Evolutionary conservation across 495 filamentous ascomycete genomes (phyloP), one percentile per base, ranked within the genome.

Genomic region (Ascodesmis nigricans): DNA sequence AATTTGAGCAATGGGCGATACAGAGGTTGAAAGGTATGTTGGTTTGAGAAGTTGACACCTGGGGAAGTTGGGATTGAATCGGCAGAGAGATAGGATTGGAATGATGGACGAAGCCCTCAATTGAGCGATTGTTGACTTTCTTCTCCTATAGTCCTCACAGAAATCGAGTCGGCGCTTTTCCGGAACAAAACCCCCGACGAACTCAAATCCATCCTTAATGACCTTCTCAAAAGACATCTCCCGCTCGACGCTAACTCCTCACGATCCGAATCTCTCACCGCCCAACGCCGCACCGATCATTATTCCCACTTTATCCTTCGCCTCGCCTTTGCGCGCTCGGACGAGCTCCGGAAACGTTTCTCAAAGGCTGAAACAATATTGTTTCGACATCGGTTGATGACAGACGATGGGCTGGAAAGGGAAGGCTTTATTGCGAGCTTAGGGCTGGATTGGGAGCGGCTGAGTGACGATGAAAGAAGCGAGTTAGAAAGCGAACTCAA

Each of bases 1-100:
- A 95, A 47, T 99, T 99, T 49, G 90, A 99, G 49, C 78, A 91
- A 66, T 99, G 90, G 90, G 90, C 84, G n/a, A 93, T 99, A 46
- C 73, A 90, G 48, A 67, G 90, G 30, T 46, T 99, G 39, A 72
- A 75, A 45, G 60, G 81, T 87, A 58, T 33, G 56, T 42, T 17
- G 14, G 11, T 16, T n/a, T n/a, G n/a, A n/a, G n/a, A 31, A n/a
- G n/a, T n/a, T n/a, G n/a, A n/a, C n/a, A n/a, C n/a, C n/a, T n/a
- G n/a, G n/a, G n/a, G n/a, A n/a, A n/a, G n/a, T n/a, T n/a, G n/a
- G n/a, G n/a, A n/a, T n/a, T n/a, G n/a, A n/a, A n/a, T n/a, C n/a
- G n/a, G n/a, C n/a, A n/a, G n/a, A n/a, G n/a, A n/a, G n/a, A n/a
- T n/a, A n/a, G n/a, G n/a, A n/a, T n/a, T n/a, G n/a, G n/a, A n/a